Evolutionary conservation across 2,329 filamentous ascomycete genomes (phyloP), one percentile per base, ranked within the genome.

Genomic region (Sporothrix protearum): DNA sequence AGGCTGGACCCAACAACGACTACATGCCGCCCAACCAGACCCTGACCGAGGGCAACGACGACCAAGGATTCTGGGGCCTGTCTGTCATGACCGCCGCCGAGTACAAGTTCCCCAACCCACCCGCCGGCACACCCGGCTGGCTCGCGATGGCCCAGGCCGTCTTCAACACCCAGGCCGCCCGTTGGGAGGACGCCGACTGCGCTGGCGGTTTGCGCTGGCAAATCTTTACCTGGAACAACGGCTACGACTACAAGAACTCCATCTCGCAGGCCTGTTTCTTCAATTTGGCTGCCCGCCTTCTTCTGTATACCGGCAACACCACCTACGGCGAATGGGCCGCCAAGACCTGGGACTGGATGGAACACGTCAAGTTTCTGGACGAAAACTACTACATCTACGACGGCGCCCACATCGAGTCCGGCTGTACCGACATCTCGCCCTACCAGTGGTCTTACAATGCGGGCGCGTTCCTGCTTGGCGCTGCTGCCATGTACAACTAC

Each of bases 161-260:
- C 39, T 96, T 96, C 83, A 93, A 96, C 79, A 90, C 89, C 1
- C 92, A 95, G 77, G 89, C 88, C 2, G 82, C 84, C 36, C 87
- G 92, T 49, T 96, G 92, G 93, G 92, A 94, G 74, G 83, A 79
- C 0, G 80, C 83, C 0, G 82, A 87, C 68, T 96, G 93, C 76
- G 85, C 84, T n/a, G 93, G 93, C 53, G 93, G 93, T 6, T 79
- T 96, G 68, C 87, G 91, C 73, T 95, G 92, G 92, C 93, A 97
- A 81, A 93, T 97, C 64, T 95, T 92, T 78, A 85, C 87, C 0
- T 94, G 92, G 83, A 96, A 96, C 78, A 88, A 86, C 53, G 94
- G 93, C 16, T 97, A 90, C 79, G 83, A 86, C 74, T 92, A 92
- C 83, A 93, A 87, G 76, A 86, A 86, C 73, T 80, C 83, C n/a